Evolutionary conservation across 1,284 basidiomycete genomes (phyloP).

Genomic region (Takashimella koratensis): DNA sequence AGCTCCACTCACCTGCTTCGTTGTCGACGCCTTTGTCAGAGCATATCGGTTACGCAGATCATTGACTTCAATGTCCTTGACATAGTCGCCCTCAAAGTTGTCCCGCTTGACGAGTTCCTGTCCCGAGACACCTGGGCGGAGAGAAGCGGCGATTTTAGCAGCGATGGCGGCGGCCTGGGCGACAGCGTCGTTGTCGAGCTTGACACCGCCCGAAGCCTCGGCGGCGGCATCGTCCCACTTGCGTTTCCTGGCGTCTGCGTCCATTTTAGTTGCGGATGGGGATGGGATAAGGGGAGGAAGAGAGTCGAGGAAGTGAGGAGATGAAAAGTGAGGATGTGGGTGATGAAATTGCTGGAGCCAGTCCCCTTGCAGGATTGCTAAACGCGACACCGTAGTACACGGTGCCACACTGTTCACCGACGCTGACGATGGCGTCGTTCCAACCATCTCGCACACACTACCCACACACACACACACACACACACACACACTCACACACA

Average conservation of each 20-base stretch:
- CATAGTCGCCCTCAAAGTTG: slow-evolving; percentile 75
- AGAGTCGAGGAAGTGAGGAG: not conserved
- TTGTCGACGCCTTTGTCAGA: slow-evolving; percentile 89
- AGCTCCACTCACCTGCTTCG: slow-evolving; percentile 66
- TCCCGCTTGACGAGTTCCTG: slow-evolving; percentile 59
- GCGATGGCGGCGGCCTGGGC: slow-evolving; percentile 64
- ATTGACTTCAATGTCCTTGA: slow-evolving; percentile 94
- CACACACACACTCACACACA: too few species aligned
- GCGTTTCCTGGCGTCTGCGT: slow-evolving; percentile 51
- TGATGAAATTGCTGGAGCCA: too few species aligned
- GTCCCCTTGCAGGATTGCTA: too few species aligned
- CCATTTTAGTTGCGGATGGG: not conserved
- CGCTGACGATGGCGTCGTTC: not conserved
- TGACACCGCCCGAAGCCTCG: slow-evolving; percentile 49
- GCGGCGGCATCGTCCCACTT: slow-evolving; percentile 69
- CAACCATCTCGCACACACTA: too few species aligned
- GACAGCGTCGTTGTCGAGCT: slow-evolving; percentile 62
- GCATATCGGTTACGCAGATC: slow-evolving; percentile 94
- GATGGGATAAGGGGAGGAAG: not conserved
- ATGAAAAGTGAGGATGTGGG: not conserved
- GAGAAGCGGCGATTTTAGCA: slow-evolving; percentile 85
- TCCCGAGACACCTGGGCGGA: slow-evolving; percentile 49
- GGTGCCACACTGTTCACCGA: not conserved
- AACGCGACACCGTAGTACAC: too few species aligned
- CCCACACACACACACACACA: too few species aligned